These are phyloP conservation scores for Tolypocladium capitatum DNA, from an alignment of 2,329 filamentous ascomycete genomes.

Conservation along the genomic window DNA sequence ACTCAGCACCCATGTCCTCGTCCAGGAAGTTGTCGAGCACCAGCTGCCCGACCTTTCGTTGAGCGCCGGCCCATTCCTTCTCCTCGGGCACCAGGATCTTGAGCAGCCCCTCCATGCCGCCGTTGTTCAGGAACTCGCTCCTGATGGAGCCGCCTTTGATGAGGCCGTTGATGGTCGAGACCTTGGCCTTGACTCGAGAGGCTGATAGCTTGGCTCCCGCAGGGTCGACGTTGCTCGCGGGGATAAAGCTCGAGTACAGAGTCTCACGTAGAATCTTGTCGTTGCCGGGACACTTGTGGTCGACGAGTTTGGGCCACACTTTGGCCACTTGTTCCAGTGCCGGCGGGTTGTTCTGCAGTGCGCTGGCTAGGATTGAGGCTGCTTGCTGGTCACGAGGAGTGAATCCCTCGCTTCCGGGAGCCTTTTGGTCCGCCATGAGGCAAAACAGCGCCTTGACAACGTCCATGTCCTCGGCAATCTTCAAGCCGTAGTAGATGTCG, in stretches of 20 bases:
- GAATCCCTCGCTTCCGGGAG: slow-evolving; percentile 10
- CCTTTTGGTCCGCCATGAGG: slow-evolving; percentile 27
- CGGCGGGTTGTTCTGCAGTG: slow-evolving; percentile 52
- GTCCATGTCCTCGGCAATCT: slow-evolving; percentile 42
- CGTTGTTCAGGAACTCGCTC: slow-evolving; percentile 38
- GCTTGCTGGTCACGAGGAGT: slow-evolving; percentile 35
- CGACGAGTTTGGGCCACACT: slow-evolving; percentile 31
- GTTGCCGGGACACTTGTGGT: slow-evolving; percentile 21
- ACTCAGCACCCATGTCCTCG: slow-evolving; percentile 44
- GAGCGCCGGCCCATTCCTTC: slow-evolving; percentile 34
- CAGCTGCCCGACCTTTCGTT: slow-evolving; percentile 42
- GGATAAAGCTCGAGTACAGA: slow-evolving; percentile 28
- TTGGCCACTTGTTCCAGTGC: slow-evolving; percentile 39
- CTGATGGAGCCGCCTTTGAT: slow-evolving; percentile 40
- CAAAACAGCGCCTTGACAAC: slow-evolving; percentile 44
- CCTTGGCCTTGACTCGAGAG: slow-evolving; percentile 22
- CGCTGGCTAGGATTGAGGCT: slow-evolving; percentile 41
- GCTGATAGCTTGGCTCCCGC: slow-evolving; percentile 12
- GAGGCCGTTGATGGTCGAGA: slow-evolving; percentile 41
- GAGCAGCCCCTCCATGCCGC: slow-evolving; percentile 41
- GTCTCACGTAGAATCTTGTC: slow-evolving; percentile 18
- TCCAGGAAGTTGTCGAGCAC: slow-evolving; percentile 56
- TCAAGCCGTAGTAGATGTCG: slow-evolving; percentile 56
- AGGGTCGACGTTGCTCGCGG: slow-evolving; percentile 9
- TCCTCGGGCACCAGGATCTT: slow-evolving; percentile 35